A percentile compares a stretch with the other conserved stretches of the same genome.
These are phyloP conservation scores for Desmodesmus armatus DNA, from an alignment of 139 green algal species.

Conservation along the genomic window DNA sequence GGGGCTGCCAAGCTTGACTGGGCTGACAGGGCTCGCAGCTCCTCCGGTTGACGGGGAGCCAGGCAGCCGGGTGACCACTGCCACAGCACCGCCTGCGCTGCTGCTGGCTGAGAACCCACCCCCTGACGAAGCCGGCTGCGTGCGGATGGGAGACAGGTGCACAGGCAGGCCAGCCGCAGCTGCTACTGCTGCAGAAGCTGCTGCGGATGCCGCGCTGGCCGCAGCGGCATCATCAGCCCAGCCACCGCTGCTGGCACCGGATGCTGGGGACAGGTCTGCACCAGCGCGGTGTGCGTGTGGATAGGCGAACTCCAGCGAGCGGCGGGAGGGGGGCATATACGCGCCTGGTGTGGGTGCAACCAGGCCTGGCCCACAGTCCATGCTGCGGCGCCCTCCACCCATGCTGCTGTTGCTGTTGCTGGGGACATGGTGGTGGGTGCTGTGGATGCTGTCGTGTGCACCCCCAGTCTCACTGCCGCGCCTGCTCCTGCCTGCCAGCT, in stretches of 20 bases:
- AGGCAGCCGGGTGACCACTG: not conserved
- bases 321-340: no score
- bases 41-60: not conserved
- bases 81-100: not conserved
- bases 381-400: no score
- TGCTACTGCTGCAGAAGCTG: conserved; percentile 8
- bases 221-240: no score
- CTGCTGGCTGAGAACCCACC: no score
- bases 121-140: no score
- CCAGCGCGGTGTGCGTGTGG: no score
- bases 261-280: no score
- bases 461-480: not conserved
- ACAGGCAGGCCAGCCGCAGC: conserved; percentile 6
- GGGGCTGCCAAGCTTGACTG: not conserved
- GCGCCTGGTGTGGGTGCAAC: no score
- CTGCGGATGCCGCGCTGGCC: not conserved
- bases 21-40: not conserved
- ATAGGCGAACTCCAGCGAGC: no score
- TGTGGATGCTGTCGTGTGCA: not conserved
- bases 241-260: no score
- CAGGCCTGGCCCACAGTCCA: no score
- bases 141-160: conserved; percentile 17
- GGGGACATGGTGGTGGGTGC: not conserved
- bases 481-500: not conserved
- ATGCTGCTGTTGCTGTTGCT: conserved; percentile 4